These are phyloP conservation scores for Omphalea diandra DNA, from an alignment of 441 rosid genomes.

Conservation along the genomic window DNA sequence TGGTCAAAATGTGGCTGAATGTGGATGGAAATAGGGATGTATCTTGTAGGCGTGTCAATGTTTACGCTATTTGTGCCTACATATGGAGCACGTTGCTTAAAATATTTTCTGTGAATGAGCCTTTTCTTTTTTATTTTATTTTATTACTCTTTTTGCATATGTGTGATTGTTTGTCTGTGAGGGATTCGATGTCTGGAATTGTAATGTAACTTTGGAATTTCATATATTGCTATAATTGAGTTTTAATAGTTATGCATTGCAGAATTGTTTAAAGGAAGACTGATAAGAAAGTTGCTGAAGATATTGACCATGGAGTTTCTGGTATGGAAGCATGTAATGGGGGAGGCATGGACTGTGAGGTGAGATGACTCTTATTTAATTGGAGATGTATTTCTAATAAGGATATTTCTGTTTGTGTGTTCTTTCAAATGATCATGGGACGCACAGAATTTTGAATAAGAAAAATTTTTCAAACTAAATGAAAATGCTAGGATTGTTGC, in stretches of 20 bases:
- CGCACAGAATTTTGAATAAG: background rate
- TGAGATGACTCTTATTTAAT: background rate
- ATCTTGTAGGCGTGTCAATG: background rate
- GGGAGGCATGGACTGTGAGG: background rate
- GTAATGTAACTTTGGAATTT: background rate
- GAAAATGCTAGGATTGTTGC: background rate
- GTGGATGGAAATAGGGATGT: background rate
- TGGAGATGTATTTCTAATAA: background rate
- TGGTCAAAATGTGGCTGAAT: background rate
- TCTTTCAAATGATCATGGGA: background rate
- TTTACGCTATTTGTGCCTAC: too few species aligned
- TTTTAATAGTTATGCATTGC: conserved; percentile 6
- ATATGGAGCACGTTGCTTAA: too few species aligned
- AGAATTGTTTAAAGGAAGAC: conserved; percentile 27
- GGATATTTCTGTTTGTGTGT: background rate
- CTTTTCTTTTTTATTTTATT: too few species aligned
- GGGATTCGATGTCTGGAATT: background rate
- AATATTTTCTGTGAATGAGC: too few species aligned
- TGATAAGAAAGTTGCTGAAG: conserved; percentile 8
- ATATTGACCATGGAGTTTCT: conserved; percentile 12
- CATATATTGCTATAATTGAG: background rate
- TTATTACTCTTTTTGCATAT: too few species aligned
- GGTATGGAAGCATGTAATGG: conserved; percentile 7
- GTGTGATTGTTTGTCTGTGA: background rate
- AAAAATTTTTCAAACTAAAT: background rate